Conservation (phyloP, 2,329 filamentous ascomycete species). For the Hypoxylon sp. region DNA sequence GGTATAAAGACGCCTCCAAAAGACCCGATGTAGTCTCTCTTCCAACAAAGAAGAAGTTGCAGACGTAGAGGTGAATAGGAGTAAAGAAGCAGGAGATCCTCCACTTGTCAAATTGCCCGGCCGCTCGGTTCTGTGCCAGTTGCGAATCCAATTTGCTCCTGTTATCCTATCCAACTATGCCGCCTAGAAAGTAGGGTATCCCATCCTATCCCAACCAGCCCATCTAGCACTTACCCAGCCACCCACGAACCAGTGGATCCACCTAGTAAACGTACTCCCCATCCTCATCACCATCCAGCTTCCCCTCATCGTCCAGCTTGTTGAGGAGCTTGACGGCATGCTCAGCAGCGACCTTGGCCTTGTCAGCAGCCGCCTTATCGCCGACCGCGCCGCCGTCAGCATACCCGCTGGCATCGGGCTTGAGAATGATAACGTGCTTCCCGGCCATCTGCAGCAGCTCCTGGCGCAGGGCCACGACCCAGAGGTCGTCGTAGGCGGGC, state of each 20-base stretch:
- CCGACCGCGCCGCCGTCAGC: slow-evolving; percentile 32
- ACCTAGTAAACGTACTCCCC: slow-evolving; percentile 32
- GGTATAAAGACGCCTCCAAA: not conserved
- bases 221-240: too few species aligned
- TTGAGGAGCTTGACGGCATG: too few species aligned
- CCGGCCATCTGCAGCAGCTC: slow-evolving; percentile 4
- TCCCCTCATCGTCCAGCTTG: slow-evolving; percentile 35
- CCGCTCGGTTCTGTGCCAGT: not conserved
- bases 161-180: not conserved
- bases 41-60: not conserved
- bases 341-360: too few species aligned
- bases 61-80: not conserved
- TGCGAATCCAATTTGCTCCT: not conserved
- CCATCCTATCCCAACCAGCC: too few species aligned
- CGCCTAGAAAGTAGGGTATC: not conserved
- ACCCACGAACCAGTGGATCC: too few species aligned
- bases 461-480: slow-evolving; percentile 24
- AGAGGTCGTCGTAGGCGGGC: slow-evolving; percentile 34
- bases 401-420: slow-evolving; percentile 14
- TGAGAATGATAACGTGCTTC: slow-evolving; percentile 31
- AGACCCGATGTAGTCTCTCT: not conserved
- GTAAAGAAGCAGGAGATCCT: not conserved
- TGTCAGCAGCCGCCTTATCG: slow-evolving; percentile 3
- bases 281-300: slow-evolving; percentile 32
- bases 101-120: not conserved